A percentile compares a stretch with the other conserved stretches of the same genome.
Evolutionary conservation across 805 yeast genomes (phyloP).

Genomic region (Yamadazyma akitaensis): DNA sequence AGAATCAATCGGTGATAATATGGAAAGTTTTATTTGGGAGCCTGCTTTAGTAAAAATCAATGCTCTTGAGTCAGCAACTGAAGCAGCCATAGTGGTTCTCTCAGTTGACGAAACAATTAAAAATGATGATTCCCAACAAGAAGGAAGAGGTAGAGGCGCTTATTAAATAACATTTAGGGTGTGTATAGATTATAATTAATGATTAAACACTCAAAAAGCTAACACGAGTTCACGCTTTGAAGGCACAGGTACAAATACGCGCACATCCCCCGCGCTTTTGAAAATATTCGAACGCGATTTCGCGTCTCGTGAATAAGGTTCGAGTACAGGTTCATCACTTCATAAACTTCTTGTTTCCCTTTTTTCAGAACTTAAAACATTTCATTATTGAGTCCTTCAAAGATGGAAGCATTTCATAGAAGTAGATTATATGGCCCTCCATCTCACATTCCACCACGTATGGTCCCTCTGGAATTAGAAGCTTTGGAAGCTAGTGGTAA

Average conservation of each 20-base stretch:
- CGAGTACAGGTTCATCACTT: constrained; percentile 1
- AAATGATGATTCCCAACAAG: constrained; percentile 56
- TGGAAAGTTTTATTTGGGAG: constrained; percentile 92
- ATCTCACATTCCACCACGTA: constrained; percentile 23
- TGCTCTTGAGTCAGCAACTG: constrained; percentile 94
- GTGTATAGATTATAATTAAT: not conserved
- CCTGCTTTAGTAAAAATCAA: constrained; percentile 92
- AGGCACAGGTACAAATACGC: not conserved
- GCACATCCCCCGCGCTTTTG: not conserved
- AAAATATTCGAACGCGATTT: not conserved
- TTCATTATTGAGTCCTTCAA: not conserved
- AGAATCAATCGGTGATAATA: constrained; percentile 79
- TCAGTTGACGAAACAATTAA: constrained; percentile 95
- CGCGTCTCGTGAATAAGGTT: constrained; percentile 8
- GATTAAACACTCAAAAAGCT: not conserved
- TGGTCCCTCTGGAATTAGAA: constrained; percentile 45
- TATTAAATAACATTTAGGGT: constrained; percentile 16
- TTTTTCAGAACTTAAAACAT: not conserved
- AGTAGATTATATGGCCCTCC: constrained; percentile 21
- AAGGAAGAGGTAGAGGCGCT: constrained; percentile 45
- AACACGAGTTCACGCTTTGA: not conserved
- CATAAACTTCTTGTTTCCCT: constrained; percentile 2
- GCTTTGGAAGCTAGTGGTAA: constrained; percentile 46
- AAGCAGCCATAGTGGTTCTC: constrained; percentile 88
- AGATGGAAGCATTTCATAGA: constrained; percentile 1